phyloP scores from a whole-genome alignment of 2,329 filamentous ascomycete species.

The Pseudogymnoascus sp. region DNA sequence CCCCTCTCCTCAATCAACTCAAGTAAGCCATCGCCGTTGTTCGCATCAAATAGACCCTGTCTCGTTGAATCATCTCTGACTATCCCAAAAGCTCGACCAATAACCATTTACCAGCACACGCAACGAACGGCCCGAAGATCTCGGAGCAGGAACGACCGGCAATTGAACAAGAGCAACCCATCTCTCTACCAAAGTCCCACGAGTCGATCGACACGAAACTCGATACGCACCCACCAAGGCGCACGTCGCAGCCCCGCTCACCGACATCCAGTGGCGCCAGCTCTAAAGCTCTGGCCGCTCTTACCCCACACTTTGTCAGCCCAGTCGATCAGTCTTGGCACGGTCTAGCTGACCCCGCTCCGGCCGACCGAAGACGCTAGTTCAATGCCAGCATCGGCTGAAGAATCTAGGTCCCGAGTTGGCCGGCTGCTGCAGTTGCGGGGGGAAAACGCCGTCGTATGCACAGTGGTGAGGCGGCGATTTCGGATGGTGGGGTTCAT shows the following conservation, averaged over 20 bases:
- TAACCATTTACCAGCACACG: neutral
- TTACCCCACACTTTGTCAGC: conserved; percentile 7
- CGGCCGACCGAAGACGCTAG: neutral
- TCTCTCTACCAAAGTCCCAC: neutral
- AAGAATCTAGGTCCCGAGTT: neutral
- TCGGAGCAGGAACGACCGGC: conserved; percentile 6
- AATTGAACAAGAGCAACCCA: neutral
- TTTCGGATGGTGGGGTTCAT: neutral
- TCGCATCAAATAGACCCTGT: neutral
- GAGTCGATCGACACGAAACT: neutral
- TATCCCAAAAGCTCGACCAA: neutral
- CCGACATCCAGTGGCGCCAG: neutral
- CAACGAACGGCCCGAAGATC: neutral
- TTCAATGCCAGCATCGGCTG: neutral
- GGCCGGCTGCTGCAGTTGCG: neutral
- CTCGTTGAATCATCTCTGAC: neutral
- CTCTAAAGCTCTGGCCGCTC: neutral
- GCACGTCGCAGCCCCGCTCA: neutral
- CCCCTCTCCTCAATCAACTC: neutral
- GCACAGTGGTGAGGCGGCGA: neutral
- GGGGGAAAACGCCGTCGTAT: neutral
- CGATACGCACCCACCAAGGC: neutral
- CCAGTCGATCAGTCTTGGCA: neutral
- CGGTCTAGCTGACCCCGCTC: neutral
- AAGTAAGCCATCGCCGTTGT: neutral